Conservation (phyloP, 129 eudicot genomes). For the sunflower (Helianthus annuus) region HanXRQr2.0-SUNRISE NC_035436.2:180522851-180523350, state of each 20-base stretch:
- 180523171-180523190: conserved; percentile 88
- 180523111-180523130: too few species aligned
- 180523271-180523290: conserved; percentile 78
- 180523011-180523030: not conserved
- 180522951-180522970: not conserved
- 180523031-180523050: not conserved
- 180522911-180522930: too few species aligned
- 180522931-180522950: too few species aligned
- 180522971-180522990: not conserved
- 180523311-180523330: conserved; percentile 97
- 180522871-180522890: too few species aligned
- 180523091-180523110: too few species aligned
- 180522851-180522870: too few species aligned
- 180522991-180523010: not conserved
- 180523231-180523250: conserved; percentile 61
- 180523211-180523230: conserved; percentile 39
- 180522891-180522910: too few species aligned
- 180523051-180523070: not conserved
- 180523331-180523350: conserved; percentile 78
- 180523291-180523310: conserved; percentile 97
- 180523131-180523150: not conserved
- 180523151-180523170: conserved; percentile 47
- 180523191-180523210: conserved; percentile 85
- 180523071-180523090: too few species aligned
- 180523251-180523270: conserved; percentile 80